Conservation (phyloP, 371 early-diverging fungal genomes). For the Rhizopus delemar region DNA sequence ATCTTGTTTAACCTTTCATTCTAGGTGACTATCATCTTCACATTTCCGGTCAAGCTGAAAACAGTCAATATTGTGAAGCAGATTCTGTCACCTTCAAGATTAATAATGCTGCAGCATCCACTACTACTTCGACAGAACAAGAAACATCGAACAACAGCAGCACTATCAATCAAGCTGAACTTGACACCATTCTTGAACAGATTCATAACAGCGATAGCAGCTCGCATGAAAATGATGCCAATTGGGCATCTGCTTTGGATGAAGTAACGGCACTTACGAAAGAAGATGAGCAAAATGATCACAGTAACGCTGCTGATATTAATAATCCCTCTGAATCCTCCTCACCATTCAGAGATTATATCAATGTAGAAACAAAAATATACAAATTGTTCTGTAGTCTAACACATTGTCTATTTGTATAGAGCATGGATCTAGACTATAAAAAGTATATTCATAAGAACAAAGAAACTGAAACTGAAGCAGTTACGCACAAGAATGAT, state of each 20-base stretch:
- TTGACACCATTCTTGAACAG: conserved; percentile 15
- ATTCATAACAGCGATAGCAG: conserved; percentile 5
- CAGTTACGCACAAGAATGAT: conserved; percentile 42
- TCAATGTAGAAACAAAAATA: conserved; percentile 1
- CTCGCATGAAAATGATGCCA: conserved; percentile 13
- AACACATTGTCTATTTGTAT: not conserved
- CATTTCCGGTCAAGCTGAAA: conserved; percentile 25
- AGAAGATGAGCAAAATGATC: not conserved
- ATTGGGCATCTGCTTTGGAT: conserved; percentile 20
- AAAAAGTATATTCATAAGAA: conserved; percentile 32
- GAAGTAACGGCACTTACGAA: conserved; percentile 17
- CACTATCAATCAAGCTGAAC: conserved; percentile 1
- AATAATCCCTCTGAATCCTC: not conserved
- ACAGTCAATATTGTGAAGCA: conserved; percentile 22
- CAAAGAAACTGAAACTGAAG: conserved; percentile 31
- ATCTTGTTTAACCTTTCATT: not conserved
- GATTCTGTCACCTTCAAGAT: conserved; percentile 32
- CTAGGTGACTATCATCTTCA: conserved; percentile 38
- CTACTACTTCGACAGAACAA: too few species aligned
- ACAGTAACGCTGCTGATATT: conserved; percentile 2
- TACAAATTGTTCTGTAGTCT: not conserved
- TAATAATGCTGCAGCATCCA: not conserved
- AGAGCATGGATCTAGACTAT: conserved; percentile 33
- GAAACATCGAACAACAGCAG: too few species aligned
- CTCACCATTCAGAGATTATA: conserved; percentile 11